These are phyloP conservation scores for Yarrowia alimentaria DNA, from an alignment of 805 yeast species.

Conservation along the genomic window DNA sequence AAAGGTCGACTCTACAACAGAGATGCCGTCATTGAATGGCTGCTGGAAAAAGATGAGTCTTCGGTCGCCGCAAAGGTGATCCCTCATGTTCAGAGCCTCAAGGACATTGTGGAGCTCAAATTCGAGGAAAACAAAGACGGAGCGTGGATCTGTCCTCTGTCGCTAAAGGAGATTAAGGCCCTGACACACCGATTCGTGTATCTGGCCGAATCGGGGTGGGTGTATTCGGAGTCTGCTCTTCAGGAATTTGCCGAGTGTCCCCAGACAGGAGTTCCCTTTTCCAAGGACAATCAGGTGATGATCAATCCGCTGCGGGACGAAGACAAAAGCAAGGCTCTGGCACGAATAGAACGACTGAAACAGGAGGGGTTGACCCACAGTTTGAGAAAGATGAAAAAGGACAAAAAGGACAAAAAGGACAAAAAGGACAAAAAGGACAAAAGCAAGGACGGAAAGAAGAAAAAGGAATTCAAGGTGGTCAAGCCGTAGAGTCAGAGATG, in stretches of 20 bases:
- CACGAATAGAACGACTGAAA: conserved; percentile 30
- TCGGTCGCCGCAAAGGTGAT: conserved; percentile 36
- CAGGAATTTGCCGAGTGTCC: conserved; percentile 28
- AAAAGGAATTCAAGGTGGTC: conserved; percentile 9
- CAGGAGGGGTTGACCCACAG: conserved; percentile 32
- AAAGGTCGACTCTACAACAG: conserved; percentile 62
- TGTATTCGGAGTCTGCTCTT: conserved; percentile 33
- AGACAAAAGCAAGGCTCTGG: conserved; percentile 30
- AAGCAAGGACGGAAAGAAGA: too few species aligned
- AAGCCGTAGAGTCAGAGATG: not conserved
- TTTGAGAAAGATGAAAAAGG: conserved; percentile 28
- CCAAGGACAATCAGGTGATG: conserved; percentile 30
- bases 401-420: conserved; percentile 21
- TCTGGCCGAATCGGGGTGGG: conserved; percentile 40
- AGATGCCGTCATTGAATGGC: conserved; percentile 55
- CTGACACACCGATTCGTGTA: conserved; percentile 45
- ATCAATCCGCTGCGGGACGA: conserved; percentile 32
- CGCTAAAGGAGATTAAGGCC: conserved; percentile 41
- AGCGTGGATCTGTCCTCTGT: conserved; percentile 42
- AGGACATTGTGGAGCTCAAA: conserved; percentile 47
- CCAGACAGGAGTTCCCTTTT: not conserved
- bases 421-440: conserved; percentile 16
- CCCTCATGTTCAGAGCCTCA: conserved; percentile 43
- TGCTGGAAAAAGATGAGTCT: conserved; percentile 44
- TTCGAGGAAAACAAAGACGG: conserved; percentile 34